A percentile compares a stretch with the other conserved stretches of the same genome.
Evolutionary conservation across 176 grass and related monocot species (phyloP).

Genomic region (Alopecurus myosuroides): DNA sequence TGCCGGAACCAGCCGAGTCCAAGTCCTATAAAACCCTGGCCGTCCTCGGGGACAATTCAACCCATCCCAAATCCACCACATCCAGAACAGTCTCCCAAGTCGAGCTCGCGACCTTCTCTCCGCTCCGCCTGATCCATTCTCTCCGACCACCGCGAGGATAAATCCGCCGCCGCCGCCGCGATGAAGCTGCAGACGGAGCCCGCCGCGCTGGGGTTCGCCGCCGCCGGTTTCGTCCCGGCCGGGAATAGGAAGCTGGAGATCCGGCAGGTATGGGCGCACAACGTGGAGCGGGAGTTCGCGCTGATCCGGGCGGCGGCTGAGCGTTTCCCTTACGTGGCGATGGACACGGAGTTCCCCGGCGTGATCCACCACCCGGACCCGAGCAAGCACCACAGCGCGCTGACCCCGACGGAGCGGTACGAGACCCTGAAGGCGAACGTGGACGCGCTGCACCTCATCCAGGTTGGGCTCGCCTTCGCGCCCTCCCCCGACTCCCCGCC

Average conservation of each 20-base stretch:
- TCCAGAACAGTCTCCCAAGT: background rate
- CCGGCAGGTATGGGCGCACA: constrained; percentile 76
- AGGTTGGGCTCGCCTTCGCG: constrained; percentile 71
- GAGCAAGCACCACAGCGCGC: constrained; percentile 29
- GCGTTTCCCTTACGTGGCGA: constrained; percentile 55
- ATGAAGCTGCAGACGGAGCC: constrained; percentile 5
- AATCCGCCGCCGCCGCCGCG: background rate
- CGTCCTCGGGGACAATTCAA: background rate
- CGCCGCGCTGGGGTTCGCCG: background rate
- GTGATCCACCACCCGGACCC: constrained; percentile 45
- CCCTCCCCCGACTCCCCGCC: constrained; percentile 18
- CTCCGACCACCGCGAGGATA: background rate
- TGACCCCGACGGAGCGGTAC: constrained; percentile 58
- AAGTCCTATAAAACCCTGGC: constrained; percentile 4
- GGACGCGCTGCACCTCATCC: constrained; percentile 83
- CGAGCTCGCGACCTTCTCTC: background rate
- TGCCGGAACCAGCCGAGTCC: background rate
- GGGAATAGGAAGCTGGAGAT: constrained; percentile 29
- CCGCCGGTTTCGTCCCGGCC: background rate
- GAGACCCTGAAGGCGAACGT: constrained; percentile 64
- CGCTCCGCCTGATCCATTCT: background rate
- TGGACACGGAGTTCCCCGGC: constrained; percentile 98
- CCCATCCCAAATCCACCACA: background rate
- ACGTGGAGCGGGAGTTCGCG: constrained; percentile 64
- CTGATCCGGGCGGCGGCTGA: constrained; percentile 44